These are phyloP conservation scores for Phaseolus coccineus DNA, from an alignment of 331 rosid genomes.

Conservation along the genomic window DNA sequence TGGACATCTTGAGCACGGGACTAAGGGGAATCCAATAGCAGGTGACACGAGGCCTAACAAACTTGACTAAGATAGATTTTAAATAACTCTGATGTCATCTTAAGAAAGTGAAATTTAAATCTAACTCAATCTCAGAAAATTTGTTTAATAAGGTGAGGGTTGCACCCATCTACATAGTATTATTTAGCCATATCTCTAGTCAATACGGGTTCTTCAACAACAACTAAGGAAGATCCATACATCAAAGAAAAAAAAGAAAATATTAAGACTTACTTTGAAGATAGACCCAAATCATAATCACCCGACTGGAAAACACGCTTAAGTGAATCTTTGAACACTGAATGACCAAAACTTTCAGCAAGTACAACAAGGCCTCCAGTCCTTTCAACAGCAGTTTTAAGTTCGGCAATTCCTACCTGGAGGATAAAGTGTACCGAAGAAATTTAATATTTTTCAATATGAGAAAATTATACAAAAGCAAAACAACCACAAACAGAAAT, in stretches of 20 bases:
- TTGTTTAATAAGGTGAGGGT: no score
- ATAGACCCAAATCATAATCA: constrained; percentile 87
- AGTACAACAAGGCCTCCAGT: constrained; percentile 97
- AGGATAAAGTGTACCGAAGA: constrained; percentile 34
- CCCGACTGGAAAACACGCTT: constrained; percentile 75
- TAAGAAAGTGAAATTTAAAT: no score
- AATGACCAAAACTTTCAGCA: constrained; percentile 98
- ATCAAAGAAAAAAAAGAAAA: constrained; percentile 34
- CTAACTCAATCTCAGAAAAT: no score
- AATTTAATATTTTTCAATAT: constrained; percentile 30
- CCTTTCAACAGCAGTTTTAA: constrained; percentile 92
- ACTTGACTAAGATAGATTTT: no score
- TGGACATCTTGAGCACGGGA: no score
- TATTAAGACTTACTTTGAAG: constrained; percentile 77
- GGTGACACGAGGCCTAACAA: no score
- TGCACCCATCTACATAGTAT: no score
- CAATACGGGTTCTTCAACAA: no score
- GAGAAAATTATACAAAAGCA: constrained; percentile 17
- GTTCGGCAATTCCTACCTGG: constrained; percentile 98
- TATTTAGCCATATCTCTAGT: no score
- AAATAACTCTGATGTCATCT: no score
- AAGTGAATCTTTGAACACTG: constrained; percentile 88
- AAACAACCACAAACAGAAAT: constrained; percentile 27
- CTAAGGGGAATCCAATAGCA: no score
- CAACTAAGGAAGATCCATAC: constrained; percentile 2